A percentile compares a stretch with the other conserved stretches of the same genome.
These are phyloP conservation scores for Grigorovia humatica DNA, from an alignment of 805 yeast genomes.

Conservation along the genomic window DNA sequence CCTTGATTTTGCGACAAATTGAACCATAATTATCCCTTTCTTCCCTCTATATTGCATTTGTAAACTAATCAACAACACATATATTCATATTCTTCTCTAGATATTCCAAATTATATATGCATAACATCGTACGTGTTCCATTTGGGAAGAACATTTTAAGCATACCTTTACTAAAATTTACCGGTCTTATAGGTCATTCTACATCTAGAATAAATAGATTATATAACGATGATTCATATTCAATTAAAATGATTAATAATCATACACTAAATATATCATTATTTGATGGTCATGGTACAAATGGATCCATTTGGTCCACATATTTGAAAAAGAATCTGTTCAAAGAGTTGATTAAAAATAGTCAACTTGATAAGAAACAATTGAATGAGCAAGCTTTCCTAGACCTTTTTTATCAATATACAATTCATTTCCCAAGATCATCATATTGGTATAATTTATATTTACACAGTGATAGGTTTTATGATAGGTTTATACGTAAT, in stretches of 20 bases:
- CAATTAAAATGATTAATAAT: constrained; percentile 45
- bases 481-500: constrained; percentile 26
- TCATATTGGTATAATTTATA: constrained; percentile 82
- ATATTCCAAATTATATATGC: neutral
- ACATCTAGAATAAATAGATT: constrained; percentile 65
- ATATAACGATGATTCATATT: constrained; percentile 73
- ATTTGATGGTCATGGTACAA: constrained; percentile 95
- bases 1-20: too few species aligned
- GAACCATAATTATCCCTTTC: too few species aligned
- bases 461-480: constrained; percentile 31
- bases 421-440: neutral
- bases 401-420: neutral
- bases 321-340: constrained; percentile 48
- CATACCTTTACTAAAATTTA: constrained; percentile 19
- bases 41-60: too few species aligned
- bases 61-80: too few species aligned
- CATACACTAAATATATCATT: constrained; percentile 59
- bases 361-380: constrained; percentile 21
- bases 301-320: constrained; percentile 45
- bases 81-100: neutral
- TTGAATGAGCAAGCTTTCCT: neutral
- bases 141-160: neutral
- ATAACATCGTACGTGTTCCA: neutral
- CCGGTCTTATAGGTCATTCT: constrained; percentile 56
- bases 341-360: constrained; percentile 38